Base-by-base conservation (phyloP, 2,329 filamentous ascomycete species). In the Venturia oleaginea region DNA sequence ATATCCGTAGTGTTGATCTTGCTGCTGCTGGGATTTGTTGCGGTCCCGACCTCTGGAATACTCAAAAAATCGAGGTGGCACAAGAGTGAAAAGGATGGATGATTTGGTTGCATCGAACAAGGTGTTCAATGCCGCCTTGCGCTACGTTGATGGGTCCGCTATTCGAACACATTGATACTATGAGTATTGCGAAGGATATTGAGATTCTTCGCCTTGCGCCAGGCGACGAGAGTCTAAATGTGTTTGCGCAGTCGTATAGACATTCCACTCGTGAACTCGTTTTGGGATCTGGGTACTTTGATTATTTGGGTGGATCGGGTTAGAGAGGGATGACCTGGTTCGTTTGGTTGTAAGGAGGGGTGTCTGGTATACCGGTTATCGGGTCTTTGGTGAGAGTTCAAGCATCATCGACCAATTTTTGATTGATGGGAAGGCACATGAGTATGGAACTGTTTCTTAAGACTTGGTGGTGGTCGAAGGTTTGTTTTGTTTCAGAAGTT, bases 181-280 rank as follows among this genome's bases (percentile, higher is more conserved):
- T 72, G 19, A 70, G 65, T 27, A 70, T 70, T 10, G 71, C 69
- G 4, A 73, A 72, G 59, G 75, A 78, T 61, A 69, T 76, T 27
- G 75, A 76, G 48, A 72, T 74, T 22, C 68, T 76, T 3, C 73
- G 72, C 3, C 59, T 68, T 19, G 75, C 71, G 2, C 68, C 78
- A 4, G 70, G 72, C 3, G 71, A 73, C 13, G 72, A 74, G n/a
- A 73, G 72, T 63, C 59, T 78, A 38, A 77, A 75, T 65, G 78
- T 71, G 42, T 65, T 80, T 1, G 79, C 78, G 7, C 67, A 77
- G 15, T 80, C 77, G 1, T 81, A 82, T 68, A 78, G 79, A 6
- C 76, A 73, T 80, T 37, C 67, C 80, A 62, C 66, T 77, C 66
- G 73, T 77, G 4, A 78, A 77, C 64, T 70, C 75, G 11, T 69